These are phyloP conservation scores for Sclerotinia glacialis DNA, from an alignment of 2,329 filamentous ascomycete species.

Conservation along the genomic window DNA sequence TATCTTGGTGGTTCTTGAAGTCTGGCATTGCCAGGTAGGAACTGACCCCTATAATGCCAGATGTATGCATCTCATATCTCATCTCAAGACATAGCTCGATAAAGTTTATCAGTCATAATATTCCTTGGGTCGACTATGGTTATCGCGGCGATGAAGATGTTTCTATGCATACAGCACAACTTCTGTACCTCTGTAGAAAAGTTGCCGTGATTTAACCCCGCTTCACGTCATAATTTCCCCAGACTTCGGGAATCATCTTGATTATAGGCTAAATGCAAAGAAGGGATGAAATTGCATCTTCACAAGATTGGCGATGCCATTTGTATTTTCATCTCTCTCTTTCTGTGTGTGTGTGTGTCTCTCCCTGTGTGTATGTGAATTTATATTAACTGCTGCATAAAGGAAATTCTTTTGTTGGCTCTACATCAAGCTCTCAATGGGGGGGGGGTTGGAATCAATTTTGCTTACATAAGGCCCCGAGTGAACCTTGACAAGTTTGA, in stretches of 20 bases:
- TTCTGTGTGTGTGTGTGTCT: no score
- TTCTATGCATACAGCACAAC: neutral
- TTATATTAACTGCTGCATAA: neutral
- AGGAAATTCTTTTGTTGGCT: neutral
- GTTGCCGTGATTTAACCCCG: neutral
- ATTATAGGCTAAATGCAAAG: conserved; percentile 14
- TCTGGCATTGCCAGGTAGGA: neutral
- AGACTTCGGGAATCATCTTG: conserved; percentile 15
- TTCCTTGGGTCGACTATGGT: neutral
- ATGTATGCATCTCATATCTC: conserved; percentile 4
- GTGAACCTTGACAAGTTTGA: conserved; percentile 1
- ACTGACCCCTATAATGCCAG: neutral
- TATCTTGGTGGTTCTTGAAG: neutral
- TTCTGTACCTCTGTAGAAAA: neutral
- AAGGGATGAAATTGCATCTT: neutral
- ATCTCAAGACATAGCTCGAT: neutral
- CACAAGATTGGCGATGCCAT: conserved; percentile 14
- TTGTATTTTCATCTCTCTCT: neutral
- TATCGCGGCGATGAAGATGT: conserved; percentile 13
- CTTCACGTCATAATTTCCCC: conserved; percentile 21
- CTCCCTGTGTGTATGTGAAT: neutral
- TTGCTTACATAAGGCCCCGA: conserved; percentile 17
- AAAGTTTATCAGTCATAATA: no score
- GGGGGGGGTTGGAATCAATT: neutral
- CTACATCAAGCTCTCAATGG: neutral